Evolutionary conservation across 2,329 filamentous ascomycete species (phyloP).

Genomic region (Sporothrix brasiliensis): DNA sequence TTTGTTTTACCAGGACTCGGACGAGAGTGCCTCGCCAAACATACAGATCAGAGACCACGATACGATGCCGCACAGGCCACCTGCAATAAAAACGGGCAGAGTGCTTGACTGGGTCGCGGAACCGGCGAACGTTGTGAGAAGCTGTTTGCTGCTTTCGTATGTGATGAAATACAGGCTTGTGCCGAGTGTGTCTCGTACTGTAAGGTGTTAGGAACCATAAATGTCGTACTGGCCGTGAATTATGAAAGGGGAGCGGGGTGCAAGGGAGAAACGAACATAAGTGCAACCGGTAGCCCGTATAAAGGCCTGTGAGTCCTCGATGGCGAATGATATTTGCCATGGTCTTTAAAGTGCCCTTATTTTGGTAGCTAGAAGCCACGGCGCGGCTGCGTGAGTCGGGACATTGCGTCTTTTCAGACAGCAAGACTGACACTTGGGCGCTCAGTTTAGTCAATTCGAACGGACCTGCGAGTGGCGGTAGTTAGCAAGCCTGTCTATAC

Average conservation of each 20-base stretch:
- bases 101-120: constrained; percentile 75
- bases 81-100: constrained; percentile 75
- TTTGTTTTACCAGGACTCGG: constrained; percentile 41
- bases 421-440: constrained; percentile 79
- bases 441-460: constrained; percentile 90
- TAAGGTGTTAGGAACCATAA: not conserved
- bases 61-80: constrained; percentile 78
- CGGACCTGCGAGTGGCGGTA: constrained; percentile 55
- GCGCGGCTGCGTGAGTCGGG: constrained; percentile 56
- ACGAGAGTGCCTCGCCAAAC: constrained; percentile 40
- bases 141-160: constrained; percentile 83
- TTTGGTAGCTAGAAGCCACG: constrained; percentile 70
- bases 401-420: constrained; percentile 61
- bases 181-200: constrained; percentile 80
- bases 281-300: constrained; percentile 79
- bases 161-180: constrained; percentile 88
- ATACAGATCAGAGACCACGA: constrained; percentile 77
- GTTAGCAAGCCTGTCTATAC: not conserved
- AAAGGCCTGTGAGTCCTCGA: constrained; percentile 71
- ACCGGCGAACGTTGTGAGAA: constrained; percentile 72
- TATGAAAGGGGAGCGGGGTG: not conserved
- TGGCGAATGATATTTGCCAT: constrained; percentile 76
- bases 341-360: constrained; percentile 75
- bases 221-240: not conserved
- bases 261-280: constrained; percentile 59